Evolutionary conservation across 345 rosid genomes (phyloP).

Genomic region (Durio zibethinus): DNA sequence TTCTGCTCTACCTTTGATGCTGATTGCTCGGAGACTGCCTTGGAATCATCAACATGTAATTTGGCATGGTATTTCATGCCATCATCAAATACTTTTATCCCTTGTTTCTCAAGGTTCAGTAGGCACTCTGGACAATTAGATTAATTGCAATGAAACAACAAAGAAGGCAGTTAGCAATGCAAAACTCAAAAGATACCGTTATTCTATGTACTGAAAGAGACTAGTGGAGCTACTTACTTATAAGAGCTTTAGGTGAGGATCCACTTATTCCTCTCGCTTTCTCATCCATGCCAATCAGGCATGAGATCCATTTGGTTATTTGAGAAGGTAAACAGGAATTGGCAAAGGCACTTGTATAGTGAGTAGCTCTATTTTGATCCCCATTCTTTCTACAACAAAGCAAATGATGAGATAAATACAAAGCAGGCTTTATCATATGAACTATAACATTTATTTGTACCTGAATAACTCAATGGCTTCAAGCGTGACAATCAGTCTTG

Average conservation of each 20-base stretch:
- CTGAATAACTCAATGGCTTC: slow-evolving; percentile 51
- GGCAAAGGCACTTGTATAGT: slow-evolving; percentile 39
- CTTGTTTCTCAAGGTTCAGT: slow-evolving; percentile 41
- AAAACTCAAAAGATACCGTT: background rate
- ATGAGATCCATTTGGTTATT: slow-evolving; percentile 31
- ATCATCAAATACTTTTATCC: slow-evolving; percentile 39
- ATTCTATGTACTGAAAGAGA: background rate
- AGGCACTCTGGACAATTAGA: slow-evolving; percentile 36
- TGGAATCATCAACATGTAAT: slow-evolving; percentile 29
- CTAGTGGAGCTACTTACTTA: slow-evolving; percentile 36
- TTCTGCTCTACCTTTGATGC: slow-evolving; percentile 17
- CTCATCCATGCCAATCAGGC: slow-evolving; percentile 32
- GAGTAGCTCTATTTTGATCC: slow-evolving; percentile 42
- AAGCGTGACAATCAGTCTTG: slow-evolving; percentile 43
- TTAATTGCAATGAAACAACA: background rate
- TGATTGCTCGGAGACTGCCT: slow-evolving; percentile 22
- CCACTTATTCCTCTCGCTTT: slow-evolving; percentile 23
- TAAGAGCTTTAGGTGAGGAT: slow-evolving; percentile 49
- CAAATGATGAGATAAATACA: slow-evolving; percentile 10
- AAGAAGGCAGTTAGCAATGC: background rate
- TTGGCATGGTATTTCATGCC: slow-evolving; percentile 36
- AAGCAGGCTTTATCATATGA: background rate
- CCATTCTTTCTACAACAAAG: slow-evolving; percentile 35
- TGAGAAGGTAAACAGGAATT: slow-evolving; percentile 34
- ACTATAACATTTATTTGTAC: slow-evolving; percentile 27